A percentile compares a stretch with the other conserved stretches of the same genome.
These are phyloP conservation scores for Jatropha multifida DNA, from an alignment of 441 rosid species.

Conservation along the genomic window DNA sequence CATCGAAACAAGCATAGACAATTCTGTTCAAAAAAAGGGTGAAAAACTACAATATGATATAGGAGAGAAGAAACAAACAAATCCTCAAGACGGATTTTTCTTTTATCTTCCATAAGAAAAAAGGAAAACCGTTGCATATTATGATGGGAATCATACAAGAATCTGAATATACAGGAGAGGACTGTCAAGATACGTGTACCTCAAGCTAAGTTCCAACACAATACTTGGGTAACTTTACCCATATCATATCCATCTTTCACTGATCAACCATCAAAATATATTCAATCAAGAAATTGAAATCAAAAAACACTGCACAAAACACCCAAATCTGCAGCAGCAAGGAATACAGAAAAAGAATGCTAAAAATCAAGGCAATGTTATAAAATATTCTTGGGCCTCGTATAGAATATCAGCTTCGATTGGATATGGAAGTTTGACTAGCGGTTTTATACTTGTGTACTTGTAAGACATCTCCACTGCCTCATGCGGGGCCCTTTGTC, in stretches of 20 bases:
- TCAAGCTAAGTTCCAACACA: constrained; percentile 33
- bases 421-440: constrained; percentile 20
- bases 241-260: constrained; percentile 27
- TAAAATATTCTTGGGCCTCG: constrained; percentile 29
- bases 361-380: constrained; percentile 24
- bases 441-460: constrained; percentile 58
- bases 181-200: constrained; percentile 27
- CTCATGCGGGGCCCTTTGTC: constrained; percentile 66
- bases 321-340: constrained; percentile 32
- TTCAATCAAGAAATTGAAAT: constrained; percentile 30
- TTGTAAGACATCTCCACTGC: constrained; percentile 85
- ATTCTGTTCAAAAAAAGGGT: too few relatives aligned
- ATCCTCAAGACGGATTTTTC: not conserved
- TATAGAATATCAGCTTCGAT: constrained; percentile 27
- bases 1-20: too few relatives aligned
- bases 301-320: constrained; percentile 41
- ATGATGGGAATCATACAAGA: constrained; percentile 34
- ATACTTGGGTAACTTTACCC: constrained; percentile 30
- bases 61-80: not conserved
- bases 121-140: constrained; percentile 24
- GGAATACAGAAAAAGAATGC: constrained; percentile 28
- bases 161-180: constrained; percentile 36
- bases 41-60: too few relatives aligned
- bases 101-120: not conserved
- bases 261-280: constrained; percentile 30